Conservation (phyloP, 2,329 filamentous ascomycete genomes). For the Fusarium coicis region DNA sequence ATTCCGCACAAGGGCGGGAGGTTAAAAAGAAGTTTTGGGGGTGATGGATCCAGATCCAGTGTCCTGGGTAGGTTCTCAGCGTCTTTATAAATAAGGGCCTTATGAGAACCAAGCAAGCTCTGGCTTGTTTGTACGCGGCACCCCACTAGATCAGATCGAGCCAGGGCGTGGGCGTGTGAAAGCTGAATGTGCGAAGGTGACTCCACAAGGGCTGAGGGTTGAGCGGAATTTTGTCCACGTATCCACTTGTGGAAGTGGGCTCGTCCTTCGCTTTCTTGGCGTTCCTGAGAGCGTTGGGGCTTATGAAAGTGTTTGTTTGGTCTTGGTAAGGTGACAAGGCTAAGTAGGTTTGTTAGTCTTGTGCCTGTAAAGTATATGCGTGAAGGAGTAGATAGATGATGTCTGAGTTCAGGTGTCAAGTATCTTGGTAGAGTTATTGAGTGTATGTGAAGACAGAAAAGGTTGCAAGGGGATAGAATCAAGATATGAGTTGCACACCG, state of each 20-base stretch:
- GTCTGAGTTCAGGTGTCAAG: background rate
- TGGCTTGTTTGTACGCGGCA: slow-evolving; percentile 41
- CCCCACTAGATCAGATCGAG: slow-evolving; percentile 46
- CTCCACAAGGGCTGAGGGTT: slow-evolving; percentile 43
- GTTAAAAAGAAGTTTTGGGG: slow-evolving; percentile 22
- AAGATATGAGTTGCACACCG: slow-evolving; percentile 25
- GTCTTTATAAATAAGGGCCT: slow-evolving; percentile 37
- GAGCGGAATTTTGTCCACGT: slow-evolving; percentile 44
- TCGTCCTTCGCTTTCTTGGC: slow-evolving; percentile 39
- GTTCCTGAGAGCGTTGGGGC: slow-evolving; percentile 33
- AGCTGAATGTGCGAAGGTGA: slow-evolving; percentile 36
- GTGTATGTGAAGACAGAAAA: slow-evolving; percentile 4
- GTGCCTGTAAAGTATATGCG: background rate
- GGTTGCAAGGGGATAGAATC: slow-evolving; percentile 4
- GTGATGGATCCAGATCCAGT: slow-evolving; percentile 34
- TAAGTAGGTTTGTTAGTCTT: slow-evolving; percentile 28
- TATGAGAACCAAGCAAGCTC: slow-evolving; percentile 41
- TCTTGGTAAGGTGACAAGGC: slow-evolving; percentile 24
- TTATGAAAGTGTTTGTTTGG: slow-evolving; percentile 29
- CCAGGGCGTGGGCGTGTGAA: slow-evolving; percentile 34
- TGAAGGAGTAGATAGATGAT: background rate
- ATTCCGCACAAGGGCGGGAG: slow-evolving; percentile 32
- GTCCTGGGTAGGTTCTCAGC: slow-evolving; percentile 26
- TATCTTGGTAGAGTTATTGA: background rate
- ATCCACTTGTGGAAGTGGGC: slow-evolving; percentile 35